Evolutionary conservation across 1,139 yeast genomes (phyloP), one percentile per base, ranked within the genome.

Genomic region (Blastobotrys arbuscula): DNA sequence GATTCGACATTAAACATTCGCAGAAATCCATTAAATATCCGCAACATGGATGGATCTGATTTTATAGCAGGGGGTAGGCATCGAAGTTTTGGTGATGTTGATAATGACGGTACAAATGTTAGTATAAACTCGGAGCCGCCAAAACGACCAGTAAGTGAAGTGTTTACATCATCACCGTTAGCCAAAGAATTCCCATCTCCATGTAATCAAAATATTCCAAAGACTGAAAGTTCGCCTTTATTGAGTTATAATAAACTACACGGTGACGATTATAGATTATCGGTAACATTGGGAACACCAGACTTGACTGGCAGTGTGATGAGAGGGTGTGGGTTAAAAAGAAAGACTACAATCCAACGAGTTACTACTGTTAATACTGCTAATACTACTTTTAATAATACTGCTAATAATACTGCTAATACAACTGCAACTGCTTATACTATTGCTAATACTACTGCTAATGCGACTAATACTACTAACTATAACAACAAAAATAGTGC

Each of bases 1-100:
- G 50, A 47, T 23, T 47, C 47, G 37, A 36, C 50, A 15, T 43
- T 21, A 23, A 43, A 48, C 33, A 44, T 48, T 23, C 44, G 47
- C 18, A 39, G 34, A 38, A 48, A 60, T 48, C 64, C 64, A 24
- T 49, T 61, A 39, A 60, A 59, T 42, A 66, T 66, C 23, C 58
- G 61, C 23, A 57, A 59, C 36, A 39, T 43, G 28, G 69, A 66
- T 54, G 69, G 69, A 26, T 45, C 64, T 3, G 69, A 65, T 48
- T 47, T 64, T 43, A 55, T 65, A 8, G 45, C 58, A 36, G 51
- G 45, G n/a, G n/a, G n/a, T n/a, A n/a, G n/a, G n/a, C n/a, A n/a
- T n/a, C 30, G 24, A 18, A 28, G 20, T 15, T 3, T 45, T n/a
- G 23, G n/a, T 7, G 46, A 45, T 9, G 3, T 4, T 5, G 3